These are phyloP conservation scores for Suillus decipiens DNA, from an alignment of 768 basidiomycete species.

Conservation along the genomic window DNA sequence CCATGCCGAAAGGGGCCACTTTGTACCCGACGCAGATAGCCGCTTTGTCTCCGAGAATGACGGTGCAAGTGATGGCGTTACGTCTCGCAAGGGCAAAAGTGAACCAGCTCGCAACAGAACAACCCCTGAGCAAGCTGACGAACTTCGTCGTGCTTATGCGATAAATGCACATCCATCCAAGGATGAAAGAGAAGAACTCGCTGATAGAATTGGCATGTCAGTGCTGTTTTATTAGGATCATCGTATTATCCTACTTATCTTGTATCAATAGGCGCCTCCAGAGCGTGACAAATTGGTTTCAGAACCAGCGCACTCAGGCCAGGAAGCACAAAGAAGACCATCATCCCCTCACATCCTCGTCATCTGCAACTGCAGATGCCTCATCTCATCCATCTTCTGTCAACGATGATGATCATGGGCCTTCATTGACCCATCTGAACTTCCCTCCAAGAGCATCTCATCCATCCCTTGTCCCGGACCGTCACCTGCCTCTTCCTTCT, in stretches of 20 bases:
- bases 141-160: slow-evolving; percentile 66
- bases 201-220: slow-evolving; percentile 75
- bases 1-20: slow-evolving; percentile 49
- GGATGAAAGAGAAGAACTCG: slow-evolving; percentile 66
- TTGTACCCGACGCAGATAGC: slow-evolving; percentile 51
- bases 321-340: slow-evolving; percentile 68
- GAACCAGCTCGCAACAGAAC: slow-evolving; percentile 56
- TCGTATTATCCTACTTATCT: slow-evolving; percentile 24
- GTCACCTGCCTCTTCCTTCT: slow-evolving; percentile 15
- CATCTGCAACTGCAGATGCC: slow-evolving; percentile 28
- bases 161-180: slow-evolving; percentile 65
- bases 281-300: slow-evolving; percentile 85
- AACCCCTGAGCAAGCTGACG: slow-evolving; percentile 63
- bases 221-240: slow-evolving; percentile 33
- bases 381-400: slow-evolving; percentile 8
- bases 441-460: slow-evolving; percentile 32
- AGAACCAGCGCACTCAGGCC: slow-evolving; percentile 79
- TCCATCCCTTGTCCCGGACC: slow-evolving; percentile 31
- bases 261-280: slow-evolving; percentile 62
- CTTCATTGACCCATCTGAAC: slow-evolving; percentile 14
- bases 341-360: slow-evolving; percentile 24
- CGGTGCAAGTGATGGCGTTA: slow-evolving; percentile 23
- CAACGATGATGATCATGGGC: slow-evolving; percentile 12
- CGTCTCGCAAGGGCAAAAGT: slow-evolving; percentile 32
- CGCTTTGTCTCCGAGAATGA: slow-evolving; percentile 55